Conservation (phyloP, 371 early-diverging fungal species). For the Haplosporangium sp. region DNA sequence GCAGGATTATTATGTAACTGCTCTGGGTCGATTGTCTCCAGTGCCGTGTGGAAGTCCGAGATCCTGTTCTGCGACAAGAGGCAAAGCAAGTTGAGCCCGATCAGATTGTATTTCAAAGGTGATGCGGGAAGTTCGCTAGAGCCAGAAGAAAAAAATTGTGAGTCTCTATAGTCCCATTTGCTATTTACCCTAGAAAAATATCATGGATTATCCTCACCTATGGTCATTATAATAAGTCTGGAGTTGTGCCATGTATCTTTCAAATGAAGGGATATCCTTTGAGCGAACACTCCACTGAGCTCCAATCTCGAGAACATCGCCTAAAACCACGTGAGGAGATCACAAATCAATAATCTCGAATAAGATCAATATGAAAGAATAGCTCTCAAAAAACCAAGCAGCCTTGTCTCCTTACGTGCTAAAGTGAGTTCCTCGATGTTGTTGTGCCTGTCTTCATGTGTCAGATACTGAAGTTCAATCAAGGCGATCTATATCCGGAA, state of each 20-base stretch:
- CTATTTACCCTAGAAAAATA: background rate
- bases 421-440: slow-evolving; percentile 72
- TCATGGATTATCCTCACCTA: slow-evolving; percentile 60
- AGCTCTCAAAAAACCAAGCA: background rate
- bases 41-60: slow-evolving; percentile 94
- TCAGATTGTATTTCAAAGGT: slow-evolving; percentile 84
- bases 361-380: background rate
- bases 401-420: slow-evolving; percentile 69
- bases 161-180: background rate
- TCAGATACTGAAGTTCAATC: slow-evolving; percentile 78
- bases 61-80: slow-evolving; percentile 93
- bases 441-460: slow-evolving; percentile 70
- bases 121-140: slow-evolving; percentile 77
- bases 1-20: slow-evolving; percentile 82
- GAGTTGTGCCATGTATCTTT: slow-evolving; percentile 95
- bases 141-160: background rate
- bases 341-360: background rate
- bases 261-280: slow-evolving; percentile 91
- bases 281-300: slow-evolving; percentile 88
- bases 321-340: slow-evolving; percentile 52
- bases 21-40: slow-evolving; percentile 90
- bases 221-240: slow-evolving; percentile 90
- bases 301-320: slow-evolving; percentile 92
- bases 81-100: slow-evolving; percentile 92
- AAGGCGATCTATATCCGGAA: slow-evolving; percentile 74